Evolutionary conservation across 1,284 basidiomycete genomes (phyloP), one percentile per base, ranked within the genome.

Genomic region (Microbotryum silenes-acaulis): DNA sequence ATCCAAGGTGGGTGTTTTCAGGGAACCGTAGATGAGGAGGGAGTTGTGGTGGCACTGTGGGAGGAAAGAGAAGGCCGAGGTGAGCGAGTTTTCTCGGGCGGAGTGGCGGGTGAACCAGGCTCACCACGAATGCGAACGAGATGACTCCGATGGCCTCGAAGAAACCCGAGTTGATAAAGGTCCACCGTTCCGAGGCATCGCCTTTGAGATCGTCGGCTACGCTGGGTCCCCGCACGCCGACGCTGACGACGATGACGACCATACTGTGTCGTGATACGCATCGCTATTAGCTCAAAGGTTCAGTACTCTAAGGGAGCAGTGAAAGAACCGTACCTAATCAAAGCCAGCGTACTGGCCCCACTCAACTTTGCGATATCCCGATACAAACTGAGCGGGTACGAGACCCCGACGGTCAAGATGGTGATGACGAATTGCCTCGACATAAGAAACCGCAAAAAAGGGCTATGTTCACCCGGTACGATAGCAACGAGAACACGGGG

Each of bases 281-380:
- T 27, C 44, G 21, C n/a, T 27, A 53, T 31, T 10, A 42, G 52
- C 31, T 21, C 16, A 33, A 12, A 16, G 21, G 23, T 16, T 42
- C 16, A 20, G 7, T 6, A 42, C 46, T 18, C 16, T 31, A 23
- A 44, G 31, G 31, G 8, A 10, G 37, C 14, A 44, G 45, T n/a
- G 21, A 25, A 8, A 37, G 14, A 5, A 47, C 67, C 75, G 60
- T 54, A 78, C 78, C 78, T 71, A 33, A 74, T 53, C 29, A 74
- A 64, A 0, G 77, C 77, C 61, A 99, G 83, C 1, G 88, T 85
- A 42, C 89, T 93, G 5, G 92, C 92, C 59, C 92, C 87, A 33
- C 91, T 87, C 37, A 99, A 85, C 76, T 96, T 97, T 77, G 96
- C 89, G 70, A 99, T 98, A 75, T 97, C 91, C 57, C 94, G 88